Percentiles rank a stretch among this genome's conserved stretches.
Evolutionary conservation across 2,329 filamentous ascomycete species (phyloP).

Genomic region (Beauveria rudraprayagi): DNA sequence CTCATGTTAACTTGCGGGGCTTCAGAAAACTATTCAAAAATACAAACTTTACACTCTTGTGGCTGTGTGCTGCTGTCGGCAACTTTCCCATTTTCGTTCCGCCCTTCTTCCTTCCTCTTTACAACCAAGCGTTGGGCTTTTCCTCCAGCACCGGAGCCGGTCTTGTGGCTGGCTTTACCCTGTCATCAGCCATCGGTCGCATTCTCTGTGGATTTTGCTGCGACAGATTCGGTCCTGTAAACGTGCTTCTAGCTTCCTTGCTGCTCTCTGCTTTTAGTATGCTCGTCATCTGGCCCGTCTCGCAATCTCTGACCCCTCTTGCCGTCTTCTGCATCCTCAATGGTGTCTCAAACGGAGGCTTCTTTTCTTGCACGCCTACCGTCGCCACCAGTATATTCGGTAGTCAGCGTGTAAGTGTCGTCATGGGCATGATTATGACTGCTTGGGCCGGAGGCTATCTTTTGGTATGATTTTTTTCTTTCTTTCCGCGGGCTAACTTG

Average conservation of each 20-base stretch:
- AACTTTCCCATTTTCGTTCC: conserved; percentile 55
- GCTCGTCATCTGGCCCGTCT: conserved; percentile 53
- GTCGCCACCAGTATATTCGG: conserved; percentile 53
- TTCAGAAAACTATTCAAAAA: conserved; percentile 44
- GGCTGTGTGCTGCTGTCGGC: conserved; percentile 44
- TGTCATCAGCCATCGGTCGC: conserved; percentile 50
- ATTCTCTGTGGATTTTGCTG: conserved; percentile 45
- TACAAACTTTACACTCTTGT: conserved; percentile 42
- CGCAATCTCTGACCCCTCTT: conserved; percentile 44
- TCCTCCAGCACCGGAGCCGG: conserved; percentile 44
- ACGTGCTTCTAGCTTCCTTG: conserved; percentile 44
- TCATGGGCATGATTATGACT: conserved; percentile 54
- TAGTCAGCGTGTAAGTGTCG: conserved; percentile 43
- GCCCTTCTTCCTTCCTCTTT: conserved; percentile 53
- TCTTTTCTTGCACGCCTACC: conserved; percentile 57
- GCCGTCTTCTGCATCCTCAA: conserved; percentile 53
- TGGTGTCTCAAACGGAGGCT: conserved; percentile 52
- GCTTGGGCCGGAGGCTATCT: conserved; percentile 55
- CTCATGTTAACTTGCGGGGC: not conserved
- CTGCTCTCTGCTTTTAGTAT: conserved; percentile 48
- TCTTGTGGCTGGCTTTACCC: conserved; percentile 53
- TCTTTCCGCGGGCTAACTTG: no score
- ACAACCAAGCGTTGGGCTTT: conserved; percentile 45
- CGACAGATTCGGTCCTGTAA: conserved; percentile 48
- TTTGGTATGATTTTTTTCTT: conserved; percentile 32